Evolutionary conservation across 2,329 filamentous ascomycete genomes (phyloP).

Genomic region (Paracoccidioides lutzii): DNA sequence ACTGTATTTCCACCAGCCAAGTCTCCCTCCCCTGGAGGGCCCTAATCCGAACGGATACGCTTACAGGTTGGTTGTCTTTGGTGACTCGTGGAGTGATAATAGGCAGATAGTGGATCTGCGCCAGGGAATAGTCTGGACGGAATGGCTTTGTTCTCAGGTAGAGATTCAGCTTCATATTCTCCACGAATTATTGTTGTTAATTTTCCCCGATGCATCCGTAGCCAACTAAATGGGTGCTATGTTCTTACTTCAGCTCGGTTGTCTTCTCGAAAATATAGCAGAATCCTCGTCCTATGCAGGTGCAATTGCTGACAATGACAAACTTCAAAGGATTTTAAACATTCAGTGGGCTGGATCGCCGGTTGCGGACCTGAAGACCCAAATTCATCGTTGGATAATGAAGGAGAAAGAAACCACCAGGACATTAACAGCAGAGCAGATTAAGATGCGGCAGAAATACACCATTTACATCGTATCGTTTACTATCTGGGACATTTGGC

Average conservation of each 20-base stretch:
- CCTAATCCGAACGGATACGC: slow-evolving; percentile 12
- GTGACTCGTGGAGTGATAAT: slow-evolving; percentile 29
- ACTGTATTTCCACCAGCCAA: slow-evolving; percentile 16
- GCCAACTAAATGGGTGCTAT: neutral
- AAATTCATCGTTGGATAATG: slow-evolving; percentile 24
- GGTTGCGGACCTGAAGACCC: slow-evolving; percentile 25
- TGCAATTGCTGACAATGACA: slow-evolving; percentile 23
- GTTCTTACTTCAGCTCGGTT: slow-evolving; percentile 17
- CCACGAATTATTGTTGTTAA: neutral
- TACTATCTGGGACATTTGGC: slow-evolving; percentile 30
- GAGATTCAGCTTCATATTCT: slow-evolving; percentile 2
- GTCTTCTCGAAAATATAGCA: slow-evolving; percentile 24
- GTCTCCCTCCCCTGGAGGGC: slow-evolving; percentile 9
- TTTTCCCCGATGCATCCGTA: neutral
- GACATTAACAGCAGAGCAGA: slow-evolving; percentile 14
- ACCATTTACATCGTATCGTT: too few relatives aligned
- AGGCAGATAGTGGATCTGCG: slow-evolving; percentile 14
- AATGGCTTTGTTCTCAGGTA: slow-evolving; percentile 27
- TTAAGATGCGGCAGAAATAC: slow-evolving; percentile 17
- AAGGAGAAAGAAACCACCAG: slow-evolving; percentile 19
- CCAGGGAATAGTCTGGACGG: slow-evolving; percentile 22
- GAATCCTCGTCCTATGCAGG: slow-evolving; percentile 20
- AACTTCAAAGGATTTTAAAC: slow-evolving; percentile 15
- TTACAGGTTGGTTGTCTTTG: slow-evolving; percentile 26
- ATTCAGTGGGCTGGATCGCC: slow-evolving; percentile 16